Evolutionary conservation across 257 asterid genomes (phyloP).

Genomic region (Buddleja alternifolia): DNA sequence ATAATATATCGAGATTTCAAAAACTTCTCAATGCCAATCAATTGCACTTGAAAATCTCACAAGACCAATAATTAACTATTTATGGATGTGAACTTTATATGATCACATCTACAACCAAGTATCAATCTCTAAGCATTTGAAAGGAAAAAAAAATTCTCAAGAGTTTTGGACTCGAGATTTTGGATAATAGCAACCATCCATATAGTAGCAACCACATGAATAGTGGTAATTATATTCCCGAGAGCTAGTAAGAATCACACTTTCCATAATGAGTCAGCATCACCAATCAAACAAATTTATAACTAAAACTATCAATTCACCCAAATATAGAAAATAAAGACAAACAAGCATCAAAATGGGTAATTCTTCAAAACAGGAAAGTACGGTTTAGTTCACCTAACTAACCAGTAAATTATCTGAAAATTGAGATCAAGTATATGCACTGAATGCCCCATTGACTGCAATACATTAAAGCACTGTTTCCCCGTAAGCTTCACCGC

Average conservation of each 20-base stretch:
- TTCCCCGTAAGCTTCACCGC: conserved; percentile 70
- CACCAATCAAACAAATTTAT: neutral
- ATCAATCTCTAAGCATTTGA: neutral
- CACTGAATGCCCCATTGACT: conserved; percentile 95
- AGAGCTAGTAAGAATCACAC: too few species aligned
- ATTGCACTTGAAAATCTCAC: neutral
- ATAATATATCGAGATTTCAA: neutral
- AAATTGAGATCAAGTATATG: conserved; percentile 72
- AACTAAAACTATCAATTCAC: neutral
- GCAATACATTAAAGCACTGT: conserved; percentile 86
- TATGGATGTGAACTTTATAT: neutral
- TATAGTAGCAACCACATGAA: too few species aligned
- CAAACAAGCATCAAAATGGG: neutral
- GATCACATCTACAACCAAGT: neutral
- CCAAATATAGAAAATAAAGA: neutral
- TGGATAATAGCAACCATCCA: too few species aligned
- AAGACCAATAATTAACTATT: neutral
- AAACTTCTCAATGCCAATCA: neutral
- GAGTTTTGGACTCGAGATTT: too few species aligned
- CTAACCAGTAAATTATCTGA: conserved; percentile 84
- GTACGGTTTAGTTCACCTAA: conserved; percentile 31
- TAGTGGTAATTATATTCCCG: too few species aligned
- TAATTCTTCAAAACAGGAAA: conserved; percentile 30
- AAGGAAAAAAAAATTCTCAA: too few species aligned
- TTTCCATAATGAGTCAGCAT: conserved; percentile 9